Evolutionary conservation across 176 grass and related monocot species (phyloP), one percentile per base, ranked within the genome.

Genomic region (Phragmites australis): DNA sequence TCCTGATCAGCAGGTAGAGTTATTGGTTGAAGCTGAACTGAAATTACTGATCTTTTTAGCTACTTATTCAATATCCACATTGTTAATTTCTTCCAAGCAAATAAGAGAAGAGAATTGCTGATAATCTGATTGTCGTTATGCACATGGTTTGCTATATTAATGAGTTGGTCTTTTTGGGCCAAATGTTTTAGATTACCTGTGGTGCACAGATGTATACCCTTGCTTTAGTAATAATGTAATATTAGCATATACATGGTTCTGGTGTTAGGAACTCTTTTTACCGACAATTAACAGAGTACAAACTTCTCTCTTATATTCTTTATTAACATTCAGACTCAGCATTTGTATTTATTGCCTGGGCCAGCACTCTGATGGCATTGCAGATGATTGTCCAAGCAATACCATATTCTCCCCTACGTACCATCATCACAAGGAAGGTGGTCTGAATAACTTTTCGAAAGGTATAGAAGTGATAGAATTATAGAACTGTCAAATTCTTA

Each of bases 351-450:
- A 11, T 86, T 59, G 59, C 27, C 22, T 62, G 18, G 15, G 1
- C 65, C 75, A 94, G 90, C 84, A 79, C 17, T 85, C 90, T 80
- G 65, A 91, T 27, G 78, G 73, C 8, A 65, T 48, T 70, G 57
- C 14, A 51, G 84, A 76, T 15, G 82, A 90, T n/a, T 62, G 73
- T 70, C 60, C 85, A 12, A 77, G 64, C 1, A 78, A 88, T 56
- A 76, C 84, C 58, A 91, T 98, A 87, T 98, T 94, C 76, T 98
- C 95, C 62, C 95, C 93, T 72, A 58, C 84, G 19, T 98, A 93
- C 21, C 95, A 98, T 72, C 88, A 91, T 87, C 88, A 68, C 29
- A 98, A 93, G 50, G 95, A 94, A 70, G 86, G 32, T 21, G 64
- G 58, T 75, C 58, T 21, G 71, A 83, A 60, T 70, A 68, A 68